Percentiles rank a stretch among this genome's conserved stretches.
Conservation (phyloP, 345 rosid species). For the Isatis tinctoria region DNA sequence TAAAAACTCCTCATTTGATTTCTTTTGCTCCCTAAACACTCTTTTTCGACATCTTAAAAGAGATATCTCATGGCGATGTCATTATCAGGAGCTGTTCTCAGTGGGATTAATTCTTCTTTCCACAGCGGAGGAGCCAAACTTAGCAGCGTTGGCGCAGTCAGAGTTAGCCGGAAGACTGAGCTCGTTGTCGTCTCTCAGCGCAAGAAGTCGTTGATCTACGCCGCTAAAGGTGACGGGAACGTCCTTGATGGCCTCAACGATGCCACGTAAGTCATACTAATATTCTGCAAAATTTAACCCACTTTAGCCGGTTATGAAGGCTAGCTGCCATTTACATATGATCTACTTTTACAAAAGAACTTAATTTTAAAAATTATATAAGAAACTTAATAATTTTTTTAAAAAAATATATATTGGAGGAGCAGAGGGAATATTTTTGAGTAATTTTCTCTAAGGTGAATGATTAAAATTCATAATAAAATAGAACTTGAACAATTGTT, state of each 20-base stretch:
- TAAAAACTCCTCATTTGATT: neutral
- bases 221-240: conserved; percentile 19
- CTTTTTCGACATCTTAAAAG: neutral
- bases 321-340: neutral
- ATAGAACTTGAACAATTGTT: too few relatives aligned
- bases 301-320: neutral
- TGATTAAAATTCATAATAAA: too few relatives aligned
- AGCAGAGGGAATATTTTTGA: too few relatives aligned
- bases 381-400: too few relatives aligned
- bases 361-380: too few relatives aligned
- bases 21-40: neutral
- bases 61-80: conserved; percentile 22
- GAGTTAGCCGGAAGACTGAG: conserved; percentile 12
- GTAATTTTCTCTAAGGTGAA: too few relatives aligned
- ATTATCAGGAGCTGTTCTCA: conserved; percentile 27
- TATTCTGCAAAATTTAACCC: neutral
- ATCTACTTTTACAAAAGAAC: neutral
- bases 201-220: conserved; percentile 26
- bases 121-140: neutral
- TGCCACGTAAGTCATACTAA: conserved; percentile 14
- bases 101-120: conserved; percentile 16
- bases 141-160: neutral
- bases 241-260: conserved; percentile 28
- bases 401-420: too few relatives aligned
- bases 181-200: conserved; percentile 16